Evolutionary conservation across 2,329 filamentous ascomycete species (phyloP).

Genomic region (Arthroderma sp.): DNA sequence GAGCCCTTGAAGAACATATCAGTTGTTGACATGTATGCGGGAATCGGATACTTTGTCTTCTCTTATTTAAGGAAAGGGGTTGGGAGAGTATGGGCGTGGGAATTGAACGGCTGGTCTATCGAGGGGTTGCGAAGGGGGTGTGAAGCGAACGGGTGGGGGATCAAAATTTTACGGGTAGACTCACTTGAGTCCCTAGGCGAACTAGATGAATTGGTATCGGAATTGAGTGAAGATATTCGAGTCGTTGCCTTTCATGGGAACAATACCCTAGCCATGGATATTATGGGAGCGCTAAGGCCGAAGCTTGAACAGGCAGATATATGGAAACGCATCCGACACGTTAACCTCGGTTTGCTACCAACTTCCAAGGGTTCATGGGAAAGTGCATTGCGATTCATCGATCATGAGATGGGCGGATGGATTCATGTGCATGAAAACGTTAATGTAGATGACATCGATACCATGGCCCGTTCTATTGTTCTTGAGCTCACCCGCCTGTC

Average conservation of each 20-base stretch:
- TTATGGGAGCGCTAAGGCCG: slow-evolving; percentile 22
- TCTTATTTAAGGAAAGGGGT: slow-evolving; percentile 62
- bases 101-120: slow-evolving; percentile 77
- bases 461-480: slow-evolving; percentile 26
- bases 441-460: slow-evolving; percentile 31
- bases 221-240: slow-evolving; percentile 30
- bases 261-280: slow-evolving; percentile 43
- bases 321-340: slow-evolving; percentile 37
- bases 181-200: slow-evolving; percentile 22
- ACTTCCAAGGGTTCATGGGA: slow-evolving; percentile 38
- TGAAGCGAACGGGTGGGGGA: slow-evolving; percentile 51
- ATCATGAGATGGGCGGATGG: slow-evolving; percentile 39
- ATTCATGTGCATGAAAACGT: slow-evolving; percentile 50
- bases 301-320: slow-evolving; percentile 19
- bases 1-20: slow-evolving; percentile 19
- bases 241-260: slow-evolving; percentile 59
- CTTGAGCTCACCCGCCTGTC: slow-evolving; percentile 25
- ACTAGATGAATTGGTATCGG: slow-evolving; percentile 21
- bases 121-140: slow-evolving; percentile 72
- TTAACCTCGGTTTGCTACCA: slow-evolving; percentile 47
- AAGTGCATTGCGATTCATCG: slow-evolving; percentile 36
- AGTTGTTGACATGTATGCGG: slow-evolving; percentile 71
- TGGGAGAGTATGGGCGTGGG: slow-evolving; percentile 64
- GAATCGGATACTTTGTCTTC: slow-evolving; percentile 89
- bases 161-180: slow-evolving; percentile 38